A percentile compares a stretch with the other conserved stretches of the same genome.
Evolutionary conservation across 768 basidiomycete genomes (phyloP).

Genomic region (Suillus variegatus): DNA sequence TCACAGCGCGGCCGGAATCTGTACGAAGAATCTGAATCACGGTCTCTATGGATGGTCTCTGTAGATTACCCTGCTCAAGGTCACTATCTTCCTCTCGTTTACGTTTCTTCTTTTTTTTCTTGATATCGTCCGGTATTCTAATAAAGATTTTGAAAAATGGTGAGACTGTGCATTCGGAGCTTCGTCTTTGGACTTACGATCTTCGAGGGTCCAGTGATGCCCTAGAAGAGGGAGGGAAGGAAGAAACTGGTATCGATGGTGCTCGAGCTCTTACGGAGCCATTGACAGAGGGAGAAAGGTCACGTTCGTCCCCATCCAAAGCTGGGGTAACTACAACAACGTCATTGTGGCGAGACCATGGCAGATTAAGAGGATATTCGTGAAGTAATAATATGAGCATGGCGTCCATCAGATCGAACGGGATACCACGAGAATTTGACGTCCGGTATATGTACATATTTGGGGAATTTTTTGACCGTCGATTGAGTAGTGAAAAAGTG

Average conservation of each 20-base stretch:
- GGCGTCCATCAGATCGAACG: background rate
- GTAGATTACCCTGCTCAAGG: conserved; percentile 49
- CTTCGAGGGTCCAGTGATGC: conserved; percentile 65
- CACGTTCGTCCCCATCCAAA: conserved; percentile 52
- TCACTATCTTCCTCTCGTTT: conserved; percentile 81
- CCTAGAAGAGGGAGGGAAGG: conserved; percentile 50
- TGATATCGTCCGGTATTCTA: conserved; percentile 50
- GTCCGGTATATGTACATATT: conserved; percentile 8
- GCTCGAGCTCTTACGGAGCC: conserved; percentile 48
- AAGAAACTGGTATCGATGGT: conserved; percentile 45
- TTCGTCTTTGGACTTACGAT: conserved; percentile 42
- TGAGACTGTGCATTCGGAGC: conserved; percentile 17
- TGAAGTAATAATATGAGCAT: conserved; percentile 2
- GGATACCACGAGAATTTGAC: background rate
- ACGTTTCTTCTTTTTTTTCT: conserved; percentile 86
- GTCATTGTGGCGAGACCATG: conserved; percentile 13
- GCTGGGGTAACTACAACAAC: conserved; percentile 45
- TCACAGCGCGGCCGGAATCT: conserved; percentile 58
- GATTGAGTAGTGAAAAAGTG: conserved; percentile 11
- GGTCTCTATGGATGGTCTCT: conserved; percentile 10
- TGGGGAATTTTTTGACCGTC: conserved; percentile 16
- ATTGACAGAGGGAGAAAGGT: conserved; percentile 29
- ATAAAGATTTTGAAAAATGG: background rate
- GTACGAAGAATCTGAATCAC: conserved; percentile 11
- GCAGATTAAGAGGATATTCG: conserved; percentile 2